Evolutionary conservation across 1,284 basidiomycete genomes (phyloP).

Genomic region (Athelia sp.): DNA sequence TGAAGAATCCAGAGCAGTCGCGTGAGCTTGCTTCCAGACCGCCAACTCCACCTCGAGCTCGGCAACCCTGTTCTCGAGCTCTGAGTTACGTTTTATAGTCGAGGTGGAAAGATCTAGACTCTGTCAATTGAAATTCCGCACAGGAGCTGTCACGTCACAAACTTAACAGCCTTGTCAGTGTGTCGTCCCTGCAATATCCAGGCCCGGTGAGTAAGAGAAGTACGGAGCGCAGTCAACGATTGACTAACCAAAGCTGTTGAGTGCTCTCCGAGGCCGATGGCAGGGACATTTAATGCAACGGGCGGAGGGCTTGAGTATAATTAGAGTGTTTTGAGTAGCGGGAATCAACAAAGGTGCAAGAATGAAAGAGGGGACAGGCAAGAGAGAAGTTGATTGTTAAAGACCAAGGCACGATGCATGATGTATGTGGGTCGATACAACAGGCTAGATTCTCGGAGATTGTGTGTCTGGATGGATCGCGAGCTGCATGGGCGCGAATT

Average conservation of each 20-base stretch:
- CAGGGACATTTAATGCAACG: slow-evolving; percentile 41
- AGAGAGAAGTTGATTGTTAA: neutral
- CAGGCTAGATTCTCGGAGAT: slow-evolving; percentile 35
- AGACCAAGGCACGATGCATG: slow-evolving; percentile 24
- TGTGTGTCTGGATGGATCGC: slow-evolving; percentile 21
- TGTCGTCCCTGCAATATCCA: slow-evolving; percentile 51
- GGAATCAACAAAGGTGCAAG: slow-evolving; percentile 25
- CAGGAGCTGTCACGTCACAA: slow-evolving; percentile 12
- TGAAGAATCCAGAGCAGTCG: slow-evolving; percentile 48
- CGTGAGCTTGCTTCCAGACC: slow-evolving; percentile 67
- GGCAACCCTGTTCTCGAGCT: slow-evolving; percentile 54
- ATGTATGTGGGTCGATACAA: slow-evolving; percentile 32
- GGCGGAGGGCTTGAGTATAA: slow-evolving; percentile 18
- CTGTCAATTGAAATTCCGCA: slow-evolving; percentile 8
- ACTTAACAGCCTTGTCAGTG: slow-evolving; percentile 56
- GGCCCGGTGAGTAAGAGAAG: slow-evolving; percentile 6
- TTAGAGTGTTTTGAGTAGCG: slow-evolving; percentile 18
- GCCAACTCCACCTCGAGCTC: slow-evolving; percentile 66
- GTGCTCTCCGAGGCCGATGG: slow-evolving; percentile 49
- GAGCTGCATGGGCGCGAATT: too few relatives aligned
- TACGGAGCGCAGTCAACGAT: slow-evolving; percentile 2
- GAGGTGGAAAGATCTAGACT: slow-evolving; percentile 52
- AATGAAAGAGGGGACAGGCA: slow-evolving; percentile 27
- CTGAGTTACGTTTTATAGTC: slow-evolving; percentile 57
- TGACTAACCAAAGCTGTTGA: slow-evolving; percentile 58